Evolutionary conservation across 176 grass and related monocot genomes (phyloP).

Genomic region (Stipa capillata): DNA sequence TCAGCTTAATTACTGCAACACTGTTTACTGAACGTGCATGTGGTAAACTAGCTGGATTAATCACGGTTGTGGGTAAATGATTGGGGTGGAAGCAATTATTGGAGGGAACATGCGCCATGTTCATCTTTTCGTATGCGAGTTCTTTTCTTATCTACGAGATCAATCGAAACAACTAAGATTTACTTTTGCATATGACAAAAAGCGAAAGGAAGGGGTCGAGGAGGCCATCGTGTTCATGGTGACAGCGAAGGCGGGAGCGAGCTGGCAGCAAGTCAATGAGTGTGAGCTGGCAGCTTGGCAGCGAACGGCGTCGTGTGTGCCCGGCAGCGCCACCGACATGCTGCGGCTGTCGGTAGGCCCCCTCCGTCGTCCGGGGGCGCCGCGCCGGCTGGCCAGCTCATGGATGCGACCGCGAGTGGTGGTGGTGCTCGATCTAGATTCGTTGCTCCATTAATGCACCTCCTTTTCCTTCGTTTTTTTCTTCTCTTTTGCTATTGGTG

Average conservation of each 20-base stretch:
- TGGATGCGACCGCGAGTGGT: neutral
- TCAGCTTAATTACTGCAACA: neutral
- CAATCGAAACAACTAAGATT: no score
- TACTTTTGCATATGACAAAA: neutral
- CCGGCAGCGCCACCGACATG: conserved; percentile 1
- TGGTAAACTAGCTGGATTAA: neutral
- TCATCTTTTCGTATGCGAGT: neutral
- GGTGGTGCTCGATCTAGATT: neutral
- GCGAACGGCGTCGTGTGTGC: neutral
- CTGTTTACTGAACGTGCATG: no score
- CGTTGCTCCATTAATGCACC: neutral
- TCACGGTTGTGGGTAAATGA: neutral
- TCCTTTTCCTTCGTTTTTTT: neutral
- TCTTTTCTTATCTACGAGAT: no score
- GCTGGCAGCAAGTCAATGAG: conserved; percentile 14
- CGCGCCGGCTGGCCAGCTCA: no score
- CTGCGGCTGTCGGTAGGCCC: neutral
- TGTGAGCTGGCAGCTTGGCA: neutral
- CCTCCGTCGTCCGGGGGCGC: neutral
- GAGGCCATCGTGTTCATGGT: neutral
- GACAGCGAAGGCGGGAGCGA: neutral
- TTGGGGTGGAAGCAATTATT: conserved; percentile 8
- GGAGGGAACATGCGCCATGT: neutral
- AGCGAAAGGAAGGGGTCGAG: no score
- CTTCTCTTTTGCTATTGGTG: neutral